phyloP scores from a whole-genome alignment of 441 rosid species.

The Omphalea diandra region DNA sequence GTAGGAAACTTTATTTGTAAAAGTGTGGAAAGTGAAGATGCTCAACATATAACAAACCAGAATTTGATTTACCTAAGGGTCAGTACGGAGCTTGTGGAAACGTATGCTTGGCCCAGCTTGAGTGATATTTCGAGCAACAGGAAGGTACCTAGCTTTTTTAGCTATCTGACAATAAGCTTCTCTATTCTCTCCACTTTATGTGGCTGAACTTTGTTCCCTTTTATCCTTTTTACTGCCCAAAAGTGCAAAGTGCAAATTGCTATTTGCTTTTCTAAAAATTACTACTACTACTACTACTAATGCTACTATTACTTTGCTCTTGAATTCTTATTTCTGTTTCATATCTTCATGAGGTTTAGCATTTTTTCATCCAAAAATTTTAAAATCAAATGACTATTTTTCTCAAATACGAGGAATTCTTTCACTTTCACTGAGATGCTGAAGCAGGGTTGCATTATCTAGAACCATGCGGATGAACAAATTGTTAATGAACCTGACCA shows the following conservation, averaged over 20 bases:
- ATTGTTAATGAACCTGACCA: background rate
- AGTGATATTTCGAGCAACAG: background rate
- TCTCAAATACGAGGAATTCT: background rate
- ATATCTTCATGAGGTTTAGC: background rate
- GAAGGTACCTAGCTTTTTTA: background rate
- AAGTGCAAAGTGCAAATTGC: conserved; percentile 11
- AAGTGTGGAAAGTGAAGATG: background rate
- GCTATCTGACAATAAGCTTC: background rate
- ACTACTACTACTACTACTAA: background rate
- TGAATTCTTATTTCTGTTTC: background rate
- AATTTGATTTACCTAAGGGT: background rate
- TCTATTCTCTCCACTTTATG: background rate
- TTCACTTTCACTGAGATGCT: background rate
- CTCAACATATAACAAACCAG: background rate
- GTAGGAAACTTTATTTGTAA: background rate
- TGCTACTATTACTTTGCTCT: background rate
- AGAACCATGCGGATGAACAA: background rate
- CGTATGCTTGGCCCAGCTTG: background rate
- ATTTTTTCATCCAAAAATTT: background rate
- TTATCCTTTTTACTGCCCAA: background rate
- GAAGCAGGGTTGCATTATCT: background rate
- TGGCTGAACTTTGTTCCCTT: conserved; percentile 5
- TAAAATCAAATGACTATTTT: background rate
- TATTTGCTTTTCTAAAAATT: background rate
- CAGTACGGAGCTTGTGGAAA: background rate